A percentile compares a stretch with the other conserved stretches of the same genome.
Evolutionary conservation across 2,329 filamentous ascomycete species (phyloP).

Genomic region (Penicillium sp.): DNA sequence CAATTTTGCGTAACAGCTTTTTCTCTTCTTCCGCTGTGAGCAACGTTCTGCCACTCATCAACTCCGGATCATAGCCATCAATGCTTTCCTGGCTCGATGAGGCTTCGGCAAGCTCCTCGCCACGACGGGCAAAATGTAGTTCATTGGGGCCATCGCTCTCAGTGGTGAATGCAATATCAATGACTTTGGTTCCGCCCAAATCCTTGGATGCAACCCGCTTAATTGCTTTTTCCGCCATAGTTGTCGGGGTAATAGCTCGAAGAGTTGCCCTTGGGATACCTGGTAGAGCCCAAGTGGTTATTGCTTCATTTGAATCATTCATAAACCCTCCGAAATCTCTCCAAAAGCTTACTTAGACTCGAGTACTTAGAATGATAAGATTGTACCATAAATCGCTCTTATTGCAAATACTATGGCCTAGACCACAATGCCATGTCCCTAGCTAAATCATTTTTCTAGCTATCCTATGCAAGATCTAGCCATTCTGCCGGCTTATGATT

Average conservation of each 20-base stretch:
- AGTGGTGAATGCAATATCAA: neutral
- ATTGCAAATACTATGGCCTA: slow-evolving; percentile 9
- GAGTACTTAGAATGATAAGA: neutral
- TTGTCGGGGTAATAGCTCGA: too few relatives aligned
- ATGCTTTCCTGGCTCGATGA: slow-evolving; percentile 13
- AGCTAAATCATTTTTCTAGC: too few relatives aligned
- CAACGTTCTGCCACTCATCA: slow-evolving; percentile 32
- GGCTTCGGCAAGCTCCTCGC: slow-evolving; percentile 12
- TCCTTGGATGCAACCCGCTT: neutral
- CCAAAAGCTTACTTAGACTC: too few relatives aligned
- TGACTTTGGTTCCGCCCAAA: neutral
- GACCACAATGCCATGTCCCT: neutral
- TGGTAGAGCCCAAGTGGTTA: neutral
- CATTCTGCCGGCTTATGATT: too few relatives aligned
- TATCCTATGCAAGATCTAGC: too few relatives aligned
- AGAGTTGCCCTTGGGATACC: too few relatives aligned
- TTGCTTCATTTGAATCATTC: neutral
- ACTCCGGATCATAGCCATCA: slow-evolving; percentile 30
- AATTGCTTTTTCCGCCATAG: neutral
- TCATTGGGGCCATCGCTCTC: slow-evolving; percentile 1
- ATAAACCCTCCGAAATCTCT: neutral
- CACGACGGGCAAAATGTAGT: slow-evolving; percentile 22
- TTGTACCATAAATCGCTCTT: slow-evolving; percentile 7
- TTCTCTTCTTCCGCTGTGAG: slow-evolving; percentile 47
- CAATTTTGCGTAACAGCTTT: slow-evolving; percentile 45